Base-by-base conservation (phyloP, 371 early-diverging fungal species). In the Conidiobolus incongruus region DNA sequence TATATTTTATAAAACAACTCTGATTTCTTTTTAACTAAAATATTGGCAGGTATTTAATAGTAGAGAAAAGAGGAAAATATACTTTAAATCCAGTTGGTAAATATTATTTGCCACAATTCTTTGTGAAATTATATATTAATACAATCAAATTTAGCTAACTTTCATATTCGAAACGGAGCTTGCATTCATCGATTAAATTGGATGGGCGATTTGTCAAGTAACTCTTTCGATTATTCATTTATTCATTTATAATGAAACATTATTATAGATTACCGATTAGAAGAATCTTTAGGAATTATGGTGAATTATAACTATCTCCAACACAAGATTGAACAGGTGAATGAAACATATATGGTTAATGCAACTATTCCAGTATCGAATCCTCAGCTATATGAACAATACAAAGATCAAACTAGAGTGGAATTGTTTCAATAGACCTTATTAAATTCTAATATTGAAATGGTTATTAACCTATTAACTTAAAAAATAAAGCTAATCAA, bases 141-240 rank as follows among this genome's bases (percentile, higher is more conserved):
- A 26, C 8, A 26, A 4, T 26, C 8, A 8, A 4, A 4, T 26
- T 26, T 26, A 53, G 77, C 81, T 19, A 83, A 86, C 54, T 89
- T 89, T 48, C 90, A 89, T 48, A 53, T 87, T 35, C 72, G 85
- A 21, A 89, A 89, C 52, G 90, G 90, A 6, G 87, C 88, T 0
- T 74, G 76, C 44, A 68, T 81, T 4, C 72, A 81, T 47, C 71
- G 74, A 3, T 45, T 88, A 40, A 81, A 86, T 53, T 88, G 85
- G 83, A 60, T 72, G 38, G 88, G 72, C 10, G 81, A 87, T 52
- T 59, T 62, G 0, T 81, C 77, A 34, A 54, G 61, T 50, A 51
- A 40, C n/a, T n/a, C n/a, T n/a, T n/a, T n/a, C n/a, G n/a, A n/a
- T n/a, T n/a, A n/a, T n/a, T n/a, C n/a, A n/a, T n/a, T n/a, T n/a